Conservation (phyloP, 2,329 filamentous ascomycete species). For the Fusarium sp. region DNA sequence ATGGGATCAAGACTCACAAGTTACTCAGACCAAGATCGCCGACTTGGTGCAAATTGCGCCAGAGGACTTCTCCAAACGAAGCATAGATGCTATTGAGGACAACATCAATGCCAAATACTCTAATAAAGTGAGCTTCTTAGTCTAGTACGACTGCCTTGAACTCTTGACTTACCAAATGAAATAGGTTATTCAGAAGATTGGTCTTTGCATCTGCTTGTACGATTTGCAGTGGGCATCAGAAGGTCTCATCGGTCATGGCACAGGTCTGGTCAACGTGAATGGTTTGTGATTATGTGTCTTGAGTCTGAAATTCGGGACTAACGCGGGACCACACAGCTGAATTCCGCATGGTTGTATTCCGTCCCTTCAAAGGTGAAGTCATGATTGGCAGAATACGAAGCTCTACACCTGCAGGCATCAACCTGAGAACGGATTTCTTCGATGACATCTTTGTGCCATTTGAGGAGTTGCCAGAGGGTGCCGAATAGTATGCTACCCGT, state of each 20-base stretch:
- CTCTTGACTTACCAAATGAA: constrained; percentile 2
- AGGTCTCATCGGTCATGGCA: constrained; percentile 93
- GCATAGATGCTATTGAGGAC: constrained; percentile 89
- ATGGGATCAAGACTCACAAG: constrained; percentile 29
- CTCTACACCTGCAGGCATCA: constrained; percentile 79
- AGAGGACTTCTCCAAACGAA: constrained; percentile 87
- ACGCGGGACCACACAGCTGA: constrained; percentile 69
- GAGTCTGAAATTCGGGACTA: not conserved
- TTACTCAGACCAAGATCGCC: constrained; percentile 84
- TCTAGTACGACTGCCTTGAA: not conserved
- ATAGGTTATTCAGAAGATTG: constrained; percentile 91
- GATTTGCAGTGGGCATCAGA: constrained; percentile 92
- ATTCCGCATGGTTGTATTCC: constrained; percentile 93
- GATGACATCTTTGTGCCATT: constrained; percentile 89
- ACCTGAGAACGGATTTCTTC: constrained; percentile 91
- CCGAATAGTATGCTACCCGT: constrained; percentile 73
- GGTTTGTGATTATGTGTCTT: constrained; percentile 65
- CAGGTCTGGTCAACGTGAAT: constrained; percentile 94
- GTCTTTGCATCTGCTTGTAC: constrained; percentile 93
- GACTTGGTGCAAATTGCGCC: constrained; percentile 95
- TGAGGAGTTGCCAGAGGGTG: constrained; percentile 80
- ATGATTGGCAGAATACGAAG: constrained; percentile 87
- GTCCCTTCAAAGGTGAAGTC: constrained; percentile 96
- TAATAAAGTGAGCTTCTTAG: constrained; percentile 76
- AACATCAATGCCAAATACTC: constrained; percentile 98